A percentile compares a stretch with the other conserved stretches of the same genome.
Evolutionary conservation across 768 basidiomycete species (phyloP).

Genomic region (Tylopilus balloui): DNA sequence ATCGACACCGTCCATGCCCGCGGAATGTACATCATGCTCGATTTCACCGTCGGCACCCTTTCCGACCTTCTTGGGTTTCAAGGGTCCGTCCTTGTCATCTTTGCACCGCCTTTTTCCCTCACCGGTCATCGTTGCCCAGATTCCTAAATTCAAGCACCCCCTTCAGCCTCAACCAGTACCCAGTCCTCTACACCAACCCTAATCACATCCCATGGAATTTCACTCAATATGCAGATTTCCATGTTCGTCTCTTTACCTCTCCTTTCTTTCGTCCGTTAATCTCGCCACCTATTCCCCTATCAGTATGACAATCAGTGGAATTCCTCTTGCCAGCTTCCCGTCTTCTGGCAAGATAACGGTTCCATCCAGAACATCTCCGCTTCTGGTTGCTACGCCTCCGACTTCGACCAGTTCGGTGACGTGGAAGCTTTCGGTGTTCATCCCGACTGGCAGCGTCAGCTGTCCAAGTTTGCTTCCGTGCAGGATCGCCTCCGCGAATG

Average conservation of each 20-base stretch:
- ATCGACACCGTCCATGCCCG: slow-evolving; percentile 74
- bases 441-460: slow-evolving; percentile 89
- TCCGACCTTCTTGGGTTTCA: slow-evolving; percentile 81
- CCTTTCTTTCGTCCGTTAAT: neutral
- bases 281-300: neutral
- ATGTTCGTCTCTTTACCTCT: slow-evolving; percentile 36
- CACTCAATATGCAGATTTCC: slow-evolving; percentile 78
- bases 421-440: slow-evolving; percentile 98
- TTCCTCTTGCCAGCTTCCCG: slow-evolving; percentile 66
- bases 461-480: slow-evolving; percentile 93
- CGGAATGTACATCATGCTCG: slow-evolving; percentile 89
- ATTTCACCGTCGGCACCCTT: slow-evolving; percentile 95
- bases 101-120: slow-evolving; percentile 9
- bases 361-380: slow-evolving; percentile 45
- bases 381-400: slow-evolving; percentile 72
- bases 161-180: slow-evolving; percentile 72
- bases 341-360: slow-evolving; percentile 79
- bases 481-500: slow-evolving; percentile 96
- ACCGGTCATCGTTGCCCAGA: slow-evolving; percentile 36
- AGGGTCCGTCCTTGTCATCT: slow-evolving; percentile 48
- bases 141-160: slow-evolving; percentile 73
- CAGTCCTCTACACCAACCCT: slow-evolving; percentile 70
- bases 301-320: slow-evolving; percentile 72
- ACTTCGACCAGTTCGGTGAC: slow-evolving; percentile 95
- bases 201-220: slow-evolving; percentile 83